Base-by-base conservation (phyloP, 345 rosid species). In the Acer campestre region DNA sequence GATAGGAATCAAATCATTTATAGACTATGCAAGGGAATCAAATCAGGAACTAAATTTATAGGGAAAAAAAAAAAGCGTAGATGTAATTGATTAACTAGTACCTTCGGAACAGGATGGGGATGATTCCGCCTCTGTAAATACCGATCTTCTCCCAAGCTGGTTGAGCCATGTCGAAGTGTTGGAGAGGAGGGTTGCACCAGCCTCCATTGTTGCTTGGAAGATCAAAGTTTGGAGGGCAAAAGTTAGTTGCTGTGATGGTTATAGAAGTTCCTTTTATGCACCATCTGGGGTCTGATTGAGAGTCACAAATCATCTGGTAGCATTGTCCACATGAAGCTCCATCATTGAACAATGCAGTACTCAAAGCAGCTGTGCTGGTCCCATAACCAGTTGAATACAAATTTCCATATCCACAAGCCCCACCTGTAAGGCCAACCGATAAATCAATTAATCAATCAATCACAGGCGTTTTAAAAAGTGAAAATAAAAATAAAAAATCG, bases 101-200 rank as follows among this genome's bases (percentile, higher is more conserved):
- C 98, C 94, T 93, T 78, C 89, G 95, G 82, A 84, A 93, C 59
- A 89, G 27, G 74, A 95, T 93, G 46, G 99, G 99, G 13, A 95
- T 88, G 46, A 95, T 95, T 6, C 99, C 99, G 2, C 97, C 98
- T 25, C 85, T 73, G 64, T 93, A 93, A 59, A 92, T 90, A 1
- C 93, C 99, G 44, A 95, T 95, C 83, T 91, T 88, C 83, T 91
- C 86, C 98, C 97, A 93, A 59, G 94, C 97, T 1, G 99, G 98
- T 79, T 93, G 91, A 3, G 98, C 95, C 97, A 95, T 93, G 63
- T 95, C 99, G 40, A 95, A 95, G 75, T 95, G 99, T 79, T 92
- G 88, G 56, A 90, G 98, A 23, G 99, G 99, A 67, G 96, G 93
- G 73, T 95, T 95, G 87, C 99, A 95, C 99, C 99, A 95, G 48